Base-by-base conservation (phyloP, 108 stramenopile species). In the Cyclotella baltica region DNA sequence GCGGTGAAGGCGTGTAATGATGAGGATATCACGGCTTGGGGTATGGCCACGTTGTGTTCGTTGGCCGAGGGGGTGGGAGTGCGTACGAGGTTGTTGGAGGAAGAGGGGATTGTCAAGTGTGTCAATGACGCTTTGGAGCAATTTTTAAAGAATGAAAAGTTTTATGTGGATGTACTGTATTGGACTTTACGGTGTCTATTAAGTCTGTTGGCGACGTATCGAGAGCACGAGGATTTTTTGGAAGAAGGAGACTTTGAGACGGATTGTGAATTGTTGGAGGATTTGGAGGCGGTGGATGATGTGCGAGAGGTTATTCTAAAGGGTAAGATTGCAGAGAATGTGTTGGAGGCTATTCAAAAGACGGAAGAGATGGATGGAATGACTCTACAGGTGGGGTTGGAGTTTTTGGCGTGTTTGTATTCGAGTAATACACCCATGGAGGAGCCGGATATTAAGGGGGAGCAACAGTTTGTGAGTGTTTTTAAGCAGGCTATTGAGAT, bases 131-230 rank as follows among this genome's bases (percentile, higher is more conserved):
- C 58, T 23, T 33, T 62, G 47, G 23, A 51, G 29, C 50, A 31
- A 20, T 46, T 55, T 59, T 30, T 40, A 27, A 38, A 40, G 18
- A 37, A 38, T 2, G 23, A 40, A 25, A 33, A 1, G 0, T 13
- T 1, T 29, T 19, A 68, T 52, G 19, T 3, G 2, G 47, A 18
- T 0, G 47, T 73, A 11, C 51, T 35, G 48, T 73, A 73, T 62
- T 73, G 72, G 72, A 47, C 50, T 30, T 73, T 73, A 10, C 51
- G 61, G 40, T 73, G 72, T 55, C 62, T 73, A 61, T 18, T 40
- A 28, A 15, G 31, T 16, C 28, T 73, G 43, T 59, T 73, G 10
- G 28, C 37, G 28, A n/a, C 27, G 11, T 73, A 47, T 58, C 38
- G 27, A 34, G 70, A 71, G 22, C 13, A 47, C 28, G 65, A 66